Conservation (phyloP, 306 rosid species). For the Fagus crenata region DNA sequence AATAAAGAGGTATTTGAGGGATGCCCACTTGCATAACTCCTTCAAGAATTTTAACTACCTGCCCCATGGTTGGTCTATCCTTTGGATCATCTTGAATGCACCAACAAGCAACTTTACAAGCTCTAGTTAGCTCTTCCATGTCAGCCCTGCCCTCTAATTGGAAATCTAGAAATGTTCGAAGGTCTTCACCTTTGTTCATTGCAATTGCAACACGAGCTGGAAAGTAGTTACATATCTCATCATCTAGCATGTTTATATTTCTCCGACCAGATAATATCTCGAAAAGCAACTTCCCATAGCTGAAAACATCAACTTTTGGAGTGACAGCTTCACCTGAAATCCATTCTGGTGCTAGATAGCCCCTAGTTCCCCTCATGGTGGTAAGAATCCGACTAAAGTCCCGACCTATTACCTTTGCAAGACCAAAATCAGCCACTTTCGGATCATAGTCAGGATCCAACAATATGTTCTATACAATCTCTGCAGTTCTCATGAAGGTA, state of each 20-base stretch:
- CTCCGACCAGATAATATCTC: slow-evolving; percentile 51
- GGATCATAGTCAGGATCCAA: slow-evolving; percentile 38
- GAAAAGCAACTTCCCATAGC: slow-evolving; percentile 59
- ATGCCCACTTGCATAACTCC: slow-evolving; percentile 32
- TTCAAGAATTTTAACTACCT: slow-evolving; percentile 55
- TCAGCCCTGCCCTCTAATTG: slow-evolving; percentile 38
- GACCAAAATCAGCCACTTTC: slow-evolving; percentile 60
- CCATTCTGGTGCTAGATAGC: slow-evolving; percentile 77
- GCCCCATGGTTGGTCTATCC: slow-evolving; percentile 51
- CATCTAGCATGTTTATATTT: slow-evolving; percentile 42
- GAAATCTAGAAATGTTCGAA: slow-evolving; percentile 33
- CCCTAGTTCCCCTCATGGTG: slow-evolving; percentile 67
- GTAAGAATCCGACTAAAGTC: slow-evolving; percentile 56
- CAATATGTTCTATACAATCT: slow-evolving; percentile 61
- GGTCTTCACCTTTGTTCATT: slow-evolving; percentile 32
- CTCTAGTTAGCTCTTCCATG: slow-evolving; percentile 34
- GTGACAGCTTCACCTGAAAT: slow-evolving; percentile 49
- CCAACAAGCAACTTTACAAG: slow-evolving; percentile 52
- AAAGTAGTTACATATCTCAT: slow-evolving; percentile 32
- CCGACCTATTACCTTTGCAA: slow-evolving; percentile 54
- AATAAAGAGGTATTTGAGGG: slow-evolving; percentile 1
- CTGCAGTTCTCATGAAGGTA: slow-evolving; percentile 61
- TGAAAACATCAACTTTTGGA: slow-evolving; percentile 51
- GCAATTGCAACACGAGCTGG: slow-evolving; percentile 37
- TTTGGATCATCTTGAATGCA: slow-evolving; percentile 58